Evolutionary conservation across 169 alveolate genomes (phyloP).

Genomic region (Plasmodium relictum): DNA sequence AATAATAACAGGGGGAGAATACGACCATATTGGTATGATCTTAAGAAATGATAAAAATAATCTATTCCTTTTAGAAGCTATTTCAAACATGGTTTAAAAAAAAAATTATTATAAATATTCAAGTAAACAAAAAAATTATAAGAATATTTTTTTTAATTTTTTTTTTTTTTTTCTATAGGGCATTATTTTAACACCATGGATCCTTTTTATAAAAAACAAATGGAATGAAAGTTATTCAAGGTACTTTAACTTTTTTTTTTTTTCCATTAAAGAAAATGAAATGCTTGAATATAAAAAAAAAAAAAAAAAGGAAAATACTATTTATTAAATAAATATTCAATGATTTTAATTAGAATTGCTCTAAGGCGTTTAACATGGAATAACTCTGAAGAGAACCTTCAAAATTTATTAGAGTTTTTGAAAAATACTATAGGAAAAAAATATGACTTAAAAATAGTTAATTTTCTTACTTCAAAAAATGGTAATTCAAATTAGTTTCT

Average conservation of each 20-base stretch:
- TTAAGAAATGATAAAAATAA: constrained; percentile 80
- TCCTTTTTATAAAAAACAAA: constrained; percentile 27
- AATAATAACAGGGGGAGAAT: constrained; percentile 86
- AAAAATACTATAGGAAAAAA: constrained; percentile 61
- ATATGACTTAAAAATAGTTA: constrained; percentile 44
- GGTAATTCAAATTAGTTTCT: constrained; percentile 26
- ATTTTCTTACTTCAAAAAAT: constrained; percentile 34
- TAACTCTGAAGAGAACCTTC: constrained; percentile 59
- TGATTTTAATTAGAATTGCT: constrained; percentile 19
- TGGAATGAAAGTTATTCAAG: constrained; percentile 63
- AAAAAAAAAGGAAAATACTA: neutral
- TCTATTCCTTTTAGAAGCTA: constrained; percentile 87
- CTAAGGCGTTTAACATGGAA: constrained; percentile 64
- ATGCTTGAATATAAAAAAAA: neutral
- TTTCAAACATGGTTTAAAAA: constrained; percentile 70
- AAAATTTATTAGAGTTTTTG: constrained; percentile 40
- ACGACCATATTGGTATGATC: constrained; percentile 93
- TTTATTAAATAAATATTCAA: neutral
- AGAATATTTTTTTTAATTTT: neutral
- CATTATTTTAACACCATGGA: constrained; percentile 56
- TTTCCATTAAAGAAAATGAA: neutral
- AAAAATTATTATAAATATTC: neutral
- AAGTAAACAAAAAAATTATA: neutral
- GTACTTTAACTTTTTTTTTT: constrained; percentile 2
- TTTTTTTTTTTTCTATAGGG: constrained; percentile 13